Evolutionary conservation across 768 basidiomycete genomes (phyloP).

Genomic region (Pleurotus citrinopileatus): DNA sequence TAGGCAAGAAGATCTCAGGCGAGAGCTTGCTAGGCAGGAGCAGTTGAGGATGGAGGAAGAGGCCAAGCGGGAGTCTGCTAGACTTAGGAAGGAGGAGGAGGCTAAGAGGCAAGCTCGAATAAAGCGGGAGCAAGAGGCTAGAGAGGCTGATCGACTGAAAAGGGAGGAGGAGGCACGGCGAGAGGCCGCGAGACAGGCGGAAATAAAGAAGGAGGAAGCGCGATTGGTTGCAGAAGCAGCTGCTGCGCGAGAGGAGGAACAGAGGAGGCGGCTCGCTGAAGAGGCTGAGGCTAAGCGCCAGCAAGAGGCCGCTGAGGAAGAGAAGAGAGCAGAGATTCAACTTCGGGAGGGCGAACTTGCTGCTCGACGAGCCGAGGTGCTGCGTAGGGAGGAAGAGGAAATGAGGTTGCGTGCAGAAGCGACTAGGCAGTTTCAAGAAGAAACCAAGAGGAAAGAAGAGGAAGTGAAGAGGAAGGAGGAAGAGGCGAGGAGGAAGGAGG

Average conservation of each 20-base stretch:
- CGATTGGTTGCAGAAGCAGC: constrained; percentile 15
- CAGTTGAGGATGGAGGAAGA: constrained; percentile 15
- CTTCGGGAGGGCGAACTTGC: constrained; percentile 4
- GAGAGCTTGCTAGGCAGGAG: constrained; percentile 17
- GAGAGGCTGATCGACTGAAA: neutral
- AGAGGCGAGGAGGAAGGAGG: constrained; percentile 18
- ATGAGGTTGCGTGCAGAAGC: neutral
- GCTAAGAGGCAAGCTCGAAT: neutral
- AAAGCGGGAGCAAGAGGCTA: neutral
- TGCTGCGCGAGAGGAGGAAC: constrained; percentile 13
- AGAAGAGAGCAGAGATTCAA: neutral
- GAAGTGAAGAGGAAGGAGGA: constrained; percentile 17
- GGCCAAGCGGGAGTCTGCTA: constrained; percentile 17
- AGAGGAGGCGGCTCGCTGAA: constrained; percentile 8
- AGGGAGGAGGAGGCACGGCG: constrained; percentile 9
- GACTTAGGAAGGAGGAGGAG: constrained; percentile 18
- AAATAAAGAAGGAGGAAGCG: constrained; percentile 16
- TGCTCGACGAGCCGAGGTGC: constrained; percentile 1
- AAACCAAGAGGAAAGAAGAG: neutral
- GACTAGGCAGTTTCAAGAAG: neutral
- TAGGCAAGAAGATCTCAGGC: constrained; percentile 5
- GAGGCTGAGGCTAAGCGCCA: constrained; percentile 17
- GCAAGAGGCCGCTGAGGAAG: constrained; percentile 16
- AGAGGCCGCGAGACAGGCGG: constrained; percentile 12
- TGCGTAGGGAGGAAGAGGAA: constrained; percentile 1